Evolutionary conservation across 2,329 filamentous ascomycete genomes (phyloP), one percentile per base, ranked within the genome.

Genomic region (Apiospora hydei): DNA sequence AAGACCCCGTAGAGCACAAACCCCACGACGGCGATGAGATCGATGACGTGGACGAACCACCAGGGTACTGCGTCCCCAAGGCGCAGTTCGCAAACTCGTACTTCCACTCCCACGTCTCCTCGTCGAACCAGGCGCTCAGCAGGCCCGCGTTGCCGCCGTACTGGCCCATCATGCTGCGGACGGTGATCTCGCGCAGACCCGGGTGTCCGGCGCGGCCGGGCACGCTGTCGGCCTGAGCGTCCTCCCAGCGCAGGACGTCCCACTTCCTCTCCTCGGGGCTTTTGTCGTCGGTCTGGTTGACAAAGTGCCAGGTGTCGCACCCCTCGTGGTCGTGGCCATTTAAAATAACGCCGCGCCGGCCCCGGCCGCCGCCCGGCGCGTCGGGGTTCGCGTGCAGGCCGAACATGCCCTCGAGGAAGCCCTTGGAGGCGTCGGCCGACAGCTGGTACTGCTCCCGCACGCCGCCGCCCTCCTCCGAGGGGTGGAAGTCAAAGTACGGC

Each of bases 81-180:
- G 89, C 87, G 80, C 96, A 99, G 74, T 89, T 93, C 11, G 85
- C 86, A 77, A 96, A 96, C 77, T 96, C 94, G 76, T 93, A 93
- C 75, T 88, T 88, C 96, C 96, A 99, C 80, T 93, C 90, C 86
- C 90, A 91, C 0, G 83, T 82, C 2, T 87, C 85, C 71, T 88
- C 82, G 80, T 98, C 94, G 79, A 96, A 98, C 96, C 96, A 99
- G 0, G 93, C 88, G 74, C 93, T 96, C 53, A 99, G 83, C 57
- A 99, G 85, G 0, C 95, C 96, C 0, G 95, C 94, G 80, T 98
- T 96, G 26, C 96, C 96, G n/a, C 91, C 92, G 82, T 93, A 99
- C 71, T 94, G 93, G 71, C 96, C 96, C 96, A 99, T 99, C 95
- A 99, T 98, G 82, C 94, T 98, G 72, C 95, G 91, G 2, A 99